Evolutionary conservation across 2,329 filamentous ascomycete genomes (phyloP).

Genomic region (Penicillium expansum): DNA sequence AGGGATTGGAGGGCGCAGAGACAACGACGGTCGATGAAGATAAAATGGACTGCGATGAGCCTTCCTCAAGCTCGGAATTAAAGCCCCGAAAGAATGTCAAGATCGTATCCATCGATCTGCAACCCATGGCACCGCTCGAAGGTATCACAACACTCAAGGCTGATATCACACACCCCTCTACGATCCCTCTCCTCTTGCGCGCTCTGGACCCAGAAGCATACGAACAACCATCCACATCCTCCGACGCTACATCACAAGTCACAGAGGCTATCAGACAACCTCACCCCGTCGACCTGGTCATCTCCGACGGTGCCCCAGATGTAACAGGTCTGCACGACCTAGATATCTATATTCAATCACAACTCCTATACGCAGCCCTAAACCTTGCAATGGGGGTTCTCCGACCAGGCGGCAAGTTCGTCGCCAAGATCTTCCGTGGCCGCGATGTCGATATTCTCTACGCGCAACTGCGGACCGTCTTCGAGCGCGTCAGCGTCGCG

Average conservation of each 20-base stretch:
- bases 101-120: conserved; percentile 92
- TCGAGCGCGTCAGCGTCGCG: conserved; percentile 80
- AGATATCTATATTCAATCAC: conserved; percentile 96
- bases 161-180: conserved; percentile 96
- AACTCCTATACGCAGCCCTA: conserved; percentile 88
- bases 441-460: conserved; percentile 95
- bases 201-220: conserved; percentile 75
- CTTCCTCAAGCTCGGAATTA: conserved; percentile 31
- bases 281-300: conserved; percentile 84
- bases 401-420: conserved; percentile 89
- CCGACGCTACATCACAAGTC: conserved; percentile 11
- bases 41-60: conserved; percentile 27
- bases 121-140: conserved; percentile 90
- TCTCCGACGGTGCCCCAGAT: conserved; percentile 93
- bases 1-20: conserved; percentile 24
- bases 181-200: conserved; percentile 80
- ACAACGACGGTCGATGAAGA: conserved; percentile 17
- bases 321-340: conserved; percentile 96
- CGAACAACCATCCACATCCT: conserved; percentile 35
- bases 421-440: conserved; percentile 95
- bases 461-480: conserved; percentile 89
- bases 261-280: conserved; percentile 54
- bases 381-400: conserved; percentile 92
- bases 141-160: conserved; percentile 90
- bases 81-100: conserved; percentile 70